phyloP scores from a whole-genome alignment of 2,329 filamentous ascomycete species.

The Cladorrhinum sp. region DNA sequence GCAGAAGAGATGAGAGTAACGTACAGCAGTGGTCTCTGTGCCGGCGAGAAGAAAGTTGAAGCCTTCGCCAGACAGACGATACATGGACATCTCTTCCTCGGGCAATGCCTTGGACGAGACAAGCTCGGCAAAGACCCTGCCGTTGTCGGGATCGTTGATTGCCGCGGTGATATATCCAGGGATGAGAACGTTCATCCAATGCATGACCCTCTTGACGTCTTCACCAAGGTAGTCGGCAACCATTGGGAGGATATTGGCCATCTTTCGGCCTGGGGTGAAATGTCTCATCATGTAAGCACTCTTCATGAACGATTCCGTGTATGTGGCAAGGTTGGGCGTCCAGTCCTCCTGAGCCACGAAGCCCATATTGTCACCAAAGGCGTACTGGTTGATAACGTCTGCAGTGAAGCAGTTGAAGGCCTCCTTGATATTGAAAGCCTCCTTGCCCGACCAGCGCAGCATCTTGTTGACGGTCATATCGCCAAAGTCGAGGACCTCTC shows the following conservation, averaged over 20 bases:
- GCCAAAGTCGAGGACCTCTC: constrained; percentile 28
- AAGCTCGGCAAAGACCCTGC: constrained; percentile 30
- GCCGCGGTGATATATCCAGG: constrained; percentile 18
- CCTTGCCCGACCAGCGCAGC: constrained; percentile 26
- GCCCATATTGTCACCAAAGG: constrained; percentile 36
- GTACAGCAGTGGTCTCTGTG: constrained; percentile 24
- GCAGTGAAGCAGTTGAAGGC: constrained; percentile 40
- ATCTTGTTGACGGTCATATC: constrained; percentile 32
- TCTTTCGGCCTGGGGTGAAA: constrained; percentile 30
- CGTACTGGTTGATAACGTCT: constrained; percentile 38
- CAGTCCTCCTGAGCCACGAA: constrained; percentile 33
- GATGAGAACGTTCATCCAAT: constrained; percentile 19
- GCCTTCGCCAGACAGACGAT: constrained; percentile 22
- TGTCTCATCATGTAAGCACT: constrained; percentile 35
- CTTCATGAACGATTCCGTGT: constrained; percentile 33
- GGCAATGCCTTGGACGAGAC: constrained; percentile 26
- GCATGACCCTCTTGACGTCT: constrained; percentile 17
- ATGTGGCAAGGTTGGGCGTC: constrained; percentile 36
- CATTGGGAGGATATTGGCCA: constrained; percentile 26
- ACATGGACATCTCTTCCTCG: constrained; percentile 18
- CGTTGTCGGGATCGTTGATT: constrained; percentile 23
- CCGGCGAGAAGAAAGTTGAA: constrained; percentile 24
- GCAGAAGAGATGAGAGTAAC: neutral
- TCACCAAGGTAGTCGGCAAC: constrained; percentile 26
- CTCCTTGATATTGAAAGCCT: constrained; percentile 34